phyloP scores from a whole-genome alignment of 345 rosid species.

The Rhizophora mangle region DNA sequence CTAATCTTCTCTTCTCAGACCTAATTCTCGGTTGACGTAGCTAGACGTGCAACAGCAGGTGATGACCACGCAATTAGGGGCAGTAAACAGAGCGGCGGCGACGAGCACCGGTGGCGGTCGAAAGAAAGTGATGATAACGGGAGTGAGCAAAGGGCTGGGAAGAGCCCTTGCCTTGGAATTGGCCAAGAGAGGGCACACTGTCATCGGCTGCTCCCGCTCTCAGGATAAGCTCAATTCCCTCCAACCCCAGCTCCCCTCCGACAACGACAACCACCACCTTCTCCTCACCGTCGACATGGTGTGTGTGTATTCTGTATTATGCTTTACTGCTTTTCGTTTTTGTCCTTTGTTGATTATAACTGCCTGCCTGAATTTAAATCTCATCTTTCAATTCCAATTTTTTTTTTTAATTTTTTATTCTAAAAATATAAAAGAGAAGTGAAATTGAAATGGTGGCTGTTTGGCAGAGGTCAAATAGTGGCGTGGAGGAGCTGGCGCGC shows the following conservation, averaged over 20 bases:
- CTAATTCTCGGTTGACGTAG: not conserved
- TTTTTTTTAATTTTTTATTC: not conserved
- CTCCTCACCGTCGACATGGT: slow-evolving; percentile 79
- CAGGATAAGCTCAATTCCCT: slow-evolving; percentile 71
- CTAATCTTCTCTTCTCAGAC: no score
- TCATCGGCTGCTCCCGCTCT: slow-evolving; percentile 88
- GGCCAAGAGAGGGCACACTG: slow-evolving; percentile 78
- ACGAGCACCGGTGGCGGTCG: slow-evolving; percentile 25
- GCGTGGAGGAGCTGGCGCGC: slow-evolving; percentile 73
- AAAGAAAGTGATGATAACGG: slow-evolving; percentile 61
- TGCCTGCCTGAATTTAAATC: no score
- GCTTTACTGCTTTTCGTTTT: not conserved
- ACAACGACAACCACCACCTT: slow-evolving; percentile 38
- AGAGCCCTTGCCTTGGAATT: slow-evolving; percentile 84
- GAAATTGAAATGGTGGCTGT: not conserved
- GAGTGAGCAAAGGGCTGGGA: slow-evolving; percentile 87
- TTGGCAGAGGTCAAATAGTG: slow-evolving; percentile 57
- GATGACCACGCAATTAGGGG: slow-evolving; percentile 39
- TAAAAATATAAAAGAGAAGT: not conserved
- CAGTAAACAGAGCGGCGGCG: slow-evolving; percentile 12
- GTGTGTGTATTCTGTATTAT: not conserved
- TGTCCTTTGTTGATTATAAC: not conserved
- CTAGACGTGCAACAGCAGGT: not conserved
- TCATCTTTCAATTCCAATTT: not conserved
- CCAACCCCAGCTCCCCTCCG: slow-evolving; percentile 50